These are phyloP conservation scores for Triglochin maritima DNA, from an alignment of 106 monocot species.

Conservation along the genomic window DNA sequence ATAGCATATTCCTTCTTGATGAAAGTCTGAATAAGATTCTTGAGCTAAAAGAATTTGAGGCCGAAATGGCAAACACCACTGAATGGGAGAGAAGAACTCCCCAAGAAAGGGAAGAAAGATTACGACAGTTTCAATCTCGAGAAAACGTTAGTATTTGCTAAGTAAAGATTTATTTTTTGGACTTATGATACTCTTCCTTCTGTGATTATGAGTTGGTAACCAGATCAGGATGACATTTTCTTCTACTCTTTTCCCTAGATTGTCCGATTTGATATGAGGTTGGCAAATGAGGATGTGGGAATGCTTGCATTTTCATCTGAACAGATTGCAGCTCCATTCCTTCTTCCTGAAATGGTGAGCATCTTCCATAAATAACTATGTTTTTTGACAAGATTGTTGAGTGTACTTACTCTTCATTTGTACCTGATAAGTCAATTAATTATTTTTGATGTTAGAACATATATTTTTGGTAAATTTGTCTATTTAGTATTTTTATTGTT, in stretches of 20 bases:
- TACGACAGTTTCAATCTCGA: conserved; percentile 60
- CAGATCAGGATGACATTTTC: not conserved
- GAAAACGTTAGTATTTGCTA: conserved; percentile 66
- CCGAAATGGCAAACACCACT: conserved; percentile 76
- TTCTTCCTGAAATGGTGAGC: conserved; percentile 95
- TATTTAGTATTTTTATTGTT: too few relatives aligned
- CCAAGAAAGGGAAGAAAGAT: conserved; percentile 92
- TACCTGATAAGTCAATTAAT: too few relatives aligned
- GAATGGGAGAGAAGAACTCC: conserved; percentile 85
- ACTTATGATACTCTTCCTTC: not conserved
- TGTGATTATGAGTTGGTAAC: not conserved
- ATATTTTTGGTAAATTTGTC: too few relatives aligned
- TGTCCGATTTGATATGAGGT: conserved; percentile 86
- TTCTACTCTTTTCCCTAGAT: conserved; percentile 32
- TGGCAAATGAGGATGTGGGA: conserved; percentile 96
- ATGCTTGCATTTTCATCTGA: conserved; percentile 95
- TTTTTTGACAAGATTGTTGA: not conserved
- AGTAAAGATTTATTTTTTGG: not conserved
- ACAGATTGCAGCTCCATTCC: conserved; percentile 89
- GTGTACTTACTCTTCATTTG: too few relatives aligned
- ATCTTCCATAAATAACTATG: not conserved
- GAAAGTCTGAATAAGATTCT: conserved; percentile 99
- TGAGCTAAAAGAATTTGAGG: conserved; percentile 92
- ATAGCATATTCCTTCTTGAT: conserved; percentile 99
- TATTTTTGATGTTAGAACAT: too few relatives aligned